These are phyloP conservation scores for Endoconidiophora polonica DNA, from an alignment of 2,329 filamentous ascomycete genomes.

Conservation along the genomic window DNA sequence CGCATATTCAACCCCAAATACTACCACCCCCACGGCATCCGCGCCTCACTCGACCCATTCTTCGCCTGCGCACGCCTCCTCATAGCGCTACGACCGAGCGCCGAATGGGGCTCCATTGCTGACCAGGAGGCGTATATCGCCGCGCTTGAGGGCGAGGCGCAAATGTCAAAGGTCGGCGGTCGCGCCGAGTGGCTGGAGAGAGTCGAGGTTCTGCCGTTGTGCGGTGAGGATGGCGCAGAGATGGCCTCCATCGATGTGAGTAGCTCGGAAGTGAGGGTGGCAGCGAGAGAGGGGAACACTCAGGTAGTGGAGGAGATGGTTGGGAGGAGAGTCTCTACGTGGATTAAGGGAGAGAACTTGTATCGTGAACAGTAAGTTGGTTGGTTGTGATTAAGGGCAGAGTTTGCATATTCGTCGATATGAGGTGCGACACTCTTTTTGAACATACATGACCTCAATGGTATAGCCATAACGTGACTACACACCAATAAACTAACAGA, in stretches of 20 bases:
- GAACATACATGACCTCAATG: background rate
- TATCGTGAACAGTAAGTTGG: slow-evolving; percentile 26
- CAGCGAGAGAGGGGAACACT: slow-evolving; percentile 23
- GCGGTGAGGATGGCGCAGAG: slow-evolving; percentile 4
- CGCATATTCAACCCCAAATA: slow-evolving; percentile 60
- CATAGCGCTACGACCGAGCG: slow-evolving; percentile 46
- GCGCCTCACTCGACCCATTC: slow-evolving; percentile 39
- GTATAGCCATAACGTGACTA: too few species aligned
- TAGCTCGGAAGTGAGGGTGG: slow-evolving; percentile 42
- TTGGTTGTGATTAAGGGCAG: slow-evolving; percentile 6
- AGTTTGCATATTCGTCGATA: background rate
- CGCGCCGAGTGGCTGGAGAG: slow-evolving; percentile 34
- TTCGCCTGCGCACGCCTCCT: slow-evolving; percentile 44
- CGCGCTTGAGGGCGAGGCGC: slow-evolving; percentile 21
- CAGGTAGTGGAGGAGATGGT: slow-evolving; percentile 35
- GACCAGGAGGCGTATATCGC: slow-evolving; percentile 35
- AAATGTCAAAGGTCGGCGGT: slow-evolving; percentile 14
- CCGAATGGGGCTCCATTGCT: slow-evolving; percentile 36
- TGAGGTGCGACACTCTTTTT: background rate
- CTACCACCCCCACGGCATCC: slow-evolving; percentile 26
- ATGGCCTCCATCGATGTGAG: slow-evolving; percentile 23
- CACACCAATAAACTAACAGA: too few species aligned
- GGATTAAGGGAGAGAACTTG: slow-evolving; percentile 38
- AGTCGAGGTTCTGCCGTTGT: slow-evolving; percentile 41
- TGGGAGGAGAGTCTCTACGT: slow-evolving; percentile 36